Evolutionary conservation across 2,329 filamentous ascomycete genomes (phyloP), one percentile per base, ranked within the genome.

Genomic region (Beauveria sp.): DNA sequence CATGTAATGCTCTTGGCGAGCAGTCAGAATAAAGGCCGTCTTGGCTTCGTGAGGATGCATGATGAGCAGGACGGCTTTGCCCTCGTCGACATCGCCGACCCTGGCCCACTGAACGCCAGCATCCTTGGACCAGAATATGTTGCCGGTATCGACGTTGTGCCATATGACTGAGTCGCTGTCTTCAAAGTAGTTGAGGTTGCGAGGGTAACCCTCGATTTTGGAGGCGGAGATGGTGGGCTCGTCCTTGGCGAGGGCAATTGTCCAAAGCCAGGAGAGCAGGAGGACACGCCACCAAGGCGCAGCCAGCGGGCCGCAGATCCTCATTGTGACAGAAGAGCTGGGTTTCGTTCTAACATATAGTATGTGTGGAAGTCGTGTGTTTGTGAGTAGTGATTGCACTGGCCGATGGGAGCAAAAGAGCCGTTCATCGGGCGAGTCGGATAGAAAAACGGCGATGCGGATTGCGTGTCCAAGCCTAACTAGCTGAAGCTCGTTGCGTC

Each of bases 171-270:
- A 84, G 72, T 96, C 88, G 66, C 90, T 92, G 72, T 93, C 90
- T 70, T 94, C 88, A 71, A 99, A 97, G 76, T 96, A 99, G 76
- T 89, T 89, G 66, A 97, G 78, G 71, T 86, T 86, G 59, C 76
- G 71, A 1, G 91, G 90, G 59, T 80, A 75, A 68, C 86, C 79
- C 50, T 88, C 78, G 75, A 97, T 90, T 52, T 81, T 75, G 58
- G 79, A 89, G 62, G 80, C 76, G 64, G 81, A 79, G 68, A 96
- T 81, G 61, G 80, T 80, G 26, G 92, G 92, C 54, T 80, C 79
- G 69, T 86, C 82, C 72, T 87, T 88, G 60, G 85, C 77, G 65
- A 77, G 67, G 66, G 70, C 72, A 66, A 71, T 64, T 63, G 74
- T 73, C 71, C 72, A 75, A 55, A 72, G 64, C 43, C 76, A 66